Base-by-base conservation (phyloP, 2,329 filamentous ascomycete genomes). In the Neofusicoccum laricinum region DNA sequence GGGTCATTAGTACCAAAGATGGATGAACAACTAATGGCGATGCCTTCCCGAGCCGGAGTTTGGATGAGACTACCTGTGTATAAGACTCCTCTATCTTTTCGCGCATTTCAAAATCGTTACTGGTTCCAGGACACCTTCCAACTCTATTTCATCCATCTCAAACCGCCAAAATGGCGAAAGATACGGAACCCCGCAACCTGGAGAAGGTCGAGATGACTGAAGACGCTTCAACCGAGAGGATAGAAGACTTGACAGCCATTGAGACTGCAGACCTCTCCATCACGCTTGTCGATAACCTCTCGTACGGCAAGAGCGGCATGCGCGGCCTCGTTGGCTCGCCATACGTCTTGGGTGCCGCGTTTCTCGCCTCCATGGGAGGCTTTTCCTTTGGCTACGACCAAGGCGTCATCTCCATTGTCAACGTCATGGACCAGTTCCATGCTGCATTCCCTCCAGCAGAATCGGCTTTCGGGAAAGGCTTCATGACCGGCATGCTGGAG, bases 401-500 rank as follows among this genome's bases (percentile, higher is more conserved):
- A 59, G 66, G 66, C 34, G 66, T 21, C 32, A 77, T 79, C 53
- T 76, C 71, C 1, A 71, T 82, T 48, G 80, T 82, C 65, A 74
- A 80, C 7, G 75, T 79, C 14, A 81, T 82, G 78, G 69, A 73
- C 0, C 78, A 81, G 51, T 83, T 83, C 64, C 75, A 80, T 30
- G 61, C 72, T 0, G 68, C 67, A 1, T 81, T 78, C 67, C 76
- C 77, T 14, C 64, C 71, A 15, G 71, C 77, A 12, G 51, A 63
- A 12, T 64, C 65, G n/a, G 72, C 70, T 0, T 79, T 79, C 67
- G 70, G 72, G 53, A 76, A 71, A 53, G 75, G 79, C 2, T 48
- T 81, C 61, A 76, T 80, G 72, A 81, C 79, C 1, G 78, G 73
- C 5, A 80, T 80, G 76, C 72, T 81, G 15, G 72, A 76, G 66